Evolutionary conservation across 164 flowering plant species (phyloP).

Genomic region (Liquidambar formosana): DNA sequence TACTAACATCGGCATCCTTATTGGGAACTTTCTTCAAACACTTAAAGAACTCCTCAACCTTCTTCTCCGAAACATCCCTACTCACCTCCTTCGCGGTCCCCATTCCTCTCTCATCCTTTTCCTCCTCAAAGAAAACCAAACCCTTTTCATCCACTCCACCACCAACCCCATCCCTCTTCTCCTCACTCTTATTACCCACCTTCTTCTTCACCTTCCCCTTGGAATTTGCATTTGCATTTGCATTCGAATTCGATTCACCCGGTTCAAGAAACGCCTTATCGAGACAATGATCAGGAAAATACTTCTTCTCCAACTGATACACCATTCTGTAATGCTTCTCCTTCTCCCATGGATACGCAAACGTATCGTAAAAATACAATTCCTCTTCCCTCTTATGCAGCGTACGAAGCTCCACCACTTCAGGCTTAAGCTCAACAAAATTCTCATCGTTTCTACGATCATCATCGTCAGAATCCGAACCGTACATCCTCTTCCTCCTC

Average conservation of each 20-base stretch:
- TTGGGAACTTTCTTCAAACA: conserved; percentile 84
- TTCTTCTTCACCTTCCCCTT: conserved; percentile 24
- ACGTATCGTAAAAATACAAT: conserved; percentile 73
- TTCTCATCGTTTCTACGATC: conserved; percentile 27
- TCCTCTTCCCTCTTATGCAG: conserved; percentile 86
- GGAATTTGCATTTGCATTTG: conserved; percentile 2
- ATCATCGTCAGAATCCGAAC: conserved; percentile 73
- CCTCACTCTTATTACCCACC: conserved; percentile 10
- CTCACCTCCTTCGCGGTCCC: conserved; percentile 24
- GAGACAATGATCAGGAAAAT: conserved; percentile 81
- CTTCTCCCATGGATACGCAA: conserved; percentile 96
- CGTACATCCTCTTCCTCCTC: conserved; percentile 84
- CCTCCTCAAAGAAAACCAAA: conserved; percentile 79
- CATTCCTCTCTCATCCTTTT: conserved; percentile 17
- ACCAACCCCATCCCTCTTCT: conserved; percentile 18
- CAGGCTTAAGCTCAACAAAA: conserved; percentile 75
- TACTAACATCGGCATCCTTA: conserved; percentile 34
- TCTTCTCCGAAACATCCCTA: conserved; percentile 64
- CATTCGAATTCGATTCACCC: conserved; percentile 30
- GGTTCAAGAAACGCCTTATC: conserved; percentile 90
- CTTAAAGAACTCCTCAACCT: conserved; percentile 93
- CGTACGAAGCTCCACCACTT: conserved; percentile 68
- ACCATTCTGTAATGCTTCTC: conserved; percentile 97
- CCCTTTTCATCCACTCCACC: conserved; percentile 41
- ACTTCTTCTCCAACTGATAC: conserved; percentile 96